phyloP scores from a whole-genome alignment of 1,284 basidiomycete genomes.

The Ganoderma lingzhi region DNA sequence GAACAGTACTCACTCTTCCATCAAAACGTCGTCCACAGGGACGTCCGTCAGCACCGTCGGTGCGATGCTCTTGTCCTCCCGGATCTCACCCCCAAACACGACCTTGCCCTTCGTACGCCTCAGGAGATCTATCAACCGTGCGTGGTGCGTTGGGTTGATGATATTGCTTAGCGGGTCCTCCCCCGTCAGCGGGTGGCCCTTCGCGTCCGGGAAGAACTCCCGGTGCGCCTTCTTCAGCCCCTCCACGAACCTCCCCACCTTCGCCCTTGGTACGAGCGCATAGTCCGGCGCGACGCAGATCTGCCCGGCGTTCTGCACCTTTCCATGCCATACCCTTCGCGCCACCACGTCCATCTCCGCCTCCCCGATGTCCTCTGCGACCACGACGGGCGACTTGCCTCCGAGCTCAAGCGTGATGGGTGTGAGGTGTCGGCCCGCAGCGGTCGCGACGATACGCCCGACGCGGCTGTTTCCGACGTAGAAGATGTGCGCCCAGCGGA shows the following conservation, averaged over 20 bases:
- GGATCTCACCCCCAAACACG: constrained; percentile 60
- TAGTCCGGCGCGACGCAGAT: constrained; percentile 75
- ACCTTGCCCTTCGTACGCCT: constrained; percentile 61
- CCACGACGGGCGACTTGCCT: constrained; percentile 70
- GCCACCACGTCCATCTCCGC: constrained; percentile 50
- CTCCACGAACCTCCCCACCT: constrained; percentile 60
- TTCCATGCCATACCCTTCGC: constrained; percentile 63
- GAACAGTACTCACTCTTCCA: constrained; percentile 53
- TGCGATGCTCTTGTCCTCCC: constrained; percentile 50
- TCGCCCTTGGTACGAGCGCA: constrained; percentile 58
- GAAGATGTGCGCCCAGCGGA: constrained; percentile 68
- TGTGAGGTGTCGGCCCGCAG: constrained; percentile 71
- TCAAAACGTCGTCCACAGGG: constrained; percentile 56
- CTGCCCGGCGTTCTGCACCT: constrained; percentile 63
- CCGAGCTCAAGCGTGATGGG: constrained; percentile 73
- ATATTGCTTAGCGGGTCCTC: constrained; percentile 51
- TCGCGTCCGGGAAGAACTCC: constrained; percentile 45
- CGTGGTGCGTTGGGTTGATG: constrained; percentile 56
- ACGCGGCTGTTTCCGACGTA: constrained; percentile 62
- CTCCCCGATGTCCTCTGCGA: constrained; percentile 52
- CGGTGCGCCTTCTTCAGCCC: constrained; percentile 52
- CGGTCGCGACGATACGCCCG: constrained; percentile 66
- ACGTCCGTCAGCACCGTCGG: constrained; percentile 60
- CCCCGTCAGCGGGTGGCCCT: constrained; percentile 34
- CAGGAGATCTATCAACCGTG: constrained; percentile 58